Conservation (phyloP, 2,329 filamentous ascomycete species). For the Seiridium unicorne region DNA sequence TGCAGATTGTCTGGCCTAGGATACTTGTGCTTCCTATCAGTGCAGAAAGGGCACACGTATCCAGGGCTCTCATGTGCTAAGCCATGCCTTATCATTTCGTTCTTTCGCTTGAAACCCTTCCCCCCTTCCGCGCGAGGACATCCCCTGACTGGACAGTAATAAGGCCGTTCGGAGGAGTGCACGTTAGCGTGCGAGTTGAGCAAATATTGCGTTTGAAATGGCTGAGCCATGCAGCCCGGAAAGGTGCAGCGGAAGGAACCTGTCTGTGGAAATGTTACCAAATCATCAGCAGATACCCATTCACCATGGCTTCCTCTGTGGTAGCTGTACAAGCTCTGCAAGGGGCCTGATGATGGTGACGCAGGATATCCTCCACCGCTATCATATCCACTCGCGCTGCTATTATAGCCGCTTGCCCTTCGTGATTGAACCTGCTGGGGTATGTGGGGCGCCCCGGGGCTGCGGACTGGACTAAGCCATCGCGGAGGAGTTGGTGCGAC, state of each 20-base stretch:
- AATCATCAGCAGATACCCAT: too few species aligned
- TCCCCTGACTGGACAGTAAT: conserved; percentile 62
- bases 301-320: too few species aligned
- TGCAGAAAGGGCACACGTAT: conserved; percentile 94
- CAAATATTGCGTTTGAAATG: conserved; percentile 76
- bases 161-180: conserved; percentile 62
- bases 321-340: too few species aligned
- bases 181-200: conserved; percentile 78
- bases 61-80: conserved; percentile 92
- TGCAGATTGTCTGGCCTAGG: conserved; percentile 94
- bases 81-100: conserved; percentile 73
- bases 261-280: conserved; percentile 49
- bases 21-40: conserved; percentile 89
- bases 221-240: conserved; percentile 64
- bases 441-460: too few species aligned
- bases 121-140: conserved; percentile 64
- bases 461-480: too few species aligned
- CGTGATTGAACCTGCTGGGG: too few species aligned
- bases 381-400: too few species aligned
- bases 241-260: conserved; percentile 58
- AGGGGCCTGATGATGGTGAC: too few species aligned
- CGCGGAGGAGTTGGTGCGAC: too few species aligned
- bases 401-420: too few species aligned
- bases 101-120: conserved; percentile 70
- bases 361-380: too few species aligned